Percentiles rank a stretch among this genome's conserved stretches.
Conservation (phyloP, 441 rosid species). For the Adansonia rubrostipa region DNA sequence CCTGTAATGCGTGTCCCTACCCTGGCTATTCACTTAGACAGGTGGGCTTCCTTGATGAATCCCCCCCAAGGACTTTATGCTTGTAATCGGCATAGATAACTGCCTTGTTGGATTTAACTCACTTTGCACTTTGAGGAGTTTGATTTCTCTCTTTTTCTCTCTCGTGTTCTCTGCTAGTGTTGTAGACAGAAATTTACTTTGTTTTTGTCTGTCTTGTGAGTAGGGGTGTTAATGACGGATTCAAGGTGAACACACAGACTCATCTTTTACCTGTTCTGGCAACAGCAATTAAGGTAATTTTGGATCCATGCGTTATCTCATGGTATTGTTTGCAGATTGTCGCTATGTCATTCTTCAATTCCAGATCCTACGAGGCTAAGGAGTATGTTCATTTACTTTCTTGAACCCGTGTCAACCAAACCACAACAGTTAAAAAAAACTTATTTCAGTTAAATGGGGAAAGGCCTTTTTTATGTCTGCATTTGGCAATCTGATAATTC, state of each 20-base stretch:
- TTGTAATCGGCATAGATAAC: conserved; percentile 12
- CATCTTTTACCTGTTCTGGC: conserved; percentile 92
- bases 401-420: not conserved
- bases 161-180: not conserved
- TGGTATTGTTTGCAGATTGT: not conserved
- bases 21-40: conserved; percentile 92
- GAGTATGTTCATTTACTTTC: not conserved
- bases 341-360: not conserved
- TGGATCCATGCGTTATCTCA: not conserved
- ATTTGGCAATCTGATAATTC: conserved; percentile 2
- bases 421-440: not conserved
- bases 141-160: not conserved
- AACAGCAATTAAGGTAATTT: conserved; percentile 78
- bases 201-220: conserved; percentile 28
- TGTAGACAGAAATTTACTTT: not conserved
- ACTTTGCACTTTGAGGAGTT: not conserved
- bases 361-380: not conserved
- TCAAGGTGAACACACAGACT: conserved; percentile 86
- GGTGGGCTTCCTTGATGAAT: conserved; percentile 48
- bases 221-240: conserved; percentile 92
- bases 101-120: conserved; percentile 18
- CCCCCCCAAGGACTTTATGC: not conserved
- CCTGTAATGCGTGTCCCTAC: conserved; percentile 97
- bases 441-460: not conserved
- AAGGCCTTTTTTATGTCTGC: not conserved